Evolutionary conservation across 2,329 filamentous ascomycete species (phyloP).

Genomic region (Colletotrichum cereale): DNA sequence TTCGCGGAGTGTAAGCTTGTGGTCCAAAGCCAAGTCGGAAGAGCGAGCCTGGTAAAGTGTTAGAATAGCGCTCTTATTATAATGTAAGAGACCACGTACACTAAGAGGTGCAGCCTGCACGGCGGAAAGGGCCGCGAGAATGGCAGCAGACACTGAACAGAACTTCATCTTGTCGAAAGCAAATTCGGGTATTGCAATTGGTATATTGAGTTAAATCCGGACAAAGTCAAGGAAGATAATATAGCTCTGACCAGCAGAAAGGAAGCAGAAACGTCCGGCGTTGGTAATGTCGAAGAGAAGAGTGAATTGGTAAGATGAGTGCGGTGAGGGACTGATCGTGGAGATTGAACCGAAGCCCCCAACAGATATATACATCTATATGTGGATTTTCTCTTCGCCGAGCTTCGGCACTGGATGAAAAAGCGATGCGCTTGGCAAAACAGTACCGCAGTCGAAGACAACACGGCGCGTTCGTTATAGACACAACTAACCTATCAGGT

Average conservation of each 20-base stretch:
- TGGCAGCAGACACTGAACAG: not conserved
- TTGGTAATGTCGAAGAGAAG: not conserved
- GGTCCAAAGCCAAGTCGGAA: not conserved
- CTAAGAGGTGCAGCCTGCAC: not conserved
- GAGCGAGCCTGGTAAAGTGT: not conserved
- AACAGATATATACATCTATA: not conserved
- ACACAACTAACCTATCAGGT: not conserved
- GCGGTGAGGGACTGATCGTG: not conserved
- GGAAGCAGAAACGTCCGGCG: not conserved
- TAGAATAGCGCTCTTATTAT: not conserved
- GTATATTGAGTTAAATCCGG: not conserved
- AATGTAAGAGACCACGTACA: not conserved
- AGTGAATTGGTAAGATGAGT: not conserved
- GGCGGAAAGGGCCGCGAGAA: not conserved
- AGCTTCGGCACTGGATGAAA: not conserved
- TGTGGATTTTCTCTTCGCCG: not conserved
- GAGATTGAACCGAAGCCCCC: not conserved
- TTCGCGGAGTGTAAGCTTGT: not conserved
- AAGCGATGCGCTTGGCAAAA: not conserved
- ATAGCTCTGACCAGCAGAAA: not conserved
- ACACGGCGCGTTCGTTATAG: not conserved
- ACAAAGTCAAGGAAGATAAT: not conserved
- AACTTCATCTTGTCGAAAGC: not conserved
- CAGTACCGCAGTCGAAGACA: not conserved
- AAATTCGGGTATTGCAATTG: not conserved